Conservation (phyloP, 352 stramenopile species). For the Phytophthora aleatoria region DNA sequence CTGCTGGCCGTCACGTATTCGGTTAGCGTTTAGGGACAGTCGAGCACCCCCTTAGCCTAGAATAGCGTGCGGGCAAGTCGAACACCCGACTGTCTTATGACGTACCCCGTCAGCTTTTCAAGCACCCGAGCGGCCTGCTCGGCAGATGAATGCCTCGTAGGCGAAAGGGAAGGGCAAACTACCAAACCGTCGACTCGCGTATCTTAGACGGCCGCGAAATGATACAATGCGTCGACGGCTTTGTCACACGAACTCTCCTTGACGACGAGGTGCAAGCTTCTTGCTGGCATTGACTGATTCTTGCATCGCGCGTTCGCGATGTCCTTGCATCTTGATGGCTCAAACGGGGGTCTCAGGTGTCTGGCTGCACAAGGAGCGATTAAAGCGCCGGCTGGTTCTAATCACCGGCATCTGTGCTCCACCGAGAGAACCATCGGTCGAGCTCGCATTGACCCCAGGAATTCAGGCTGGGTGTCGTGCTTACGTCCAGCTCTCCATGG, state of each 20-base stretch:
- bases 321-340: conserved; percentile 6
- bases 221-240: conserved; percentile 17
- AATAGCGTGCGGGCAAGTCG: background rate
- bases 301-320: conserved; percentile 1
- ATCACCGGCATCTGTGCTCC: background rate
- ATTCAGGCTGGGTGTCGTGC: conserved; percentile 8
- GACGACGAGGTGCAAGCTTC: background rate
- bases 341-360: background rate
- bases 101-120: conserved; percentile 14
- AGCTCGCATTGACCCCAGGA: background rate
- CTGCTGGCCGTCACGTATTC: too few species aligned
- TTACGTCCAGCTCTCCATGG: conserved; percentile 27
- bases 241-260: conserved; percentile 18
- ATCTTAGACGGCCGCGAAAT: conserved; percentile 4
- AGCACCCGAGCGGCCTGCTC: too few species aligned
- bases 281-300: background rate
- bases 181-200: conserved; percentile 4
- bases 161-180: conserved; percentile 18
- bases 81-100: conserved; percentile 1
- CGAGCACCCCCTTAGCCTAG: background rate
- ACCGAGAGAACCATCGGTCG: conserved; percentile 19
- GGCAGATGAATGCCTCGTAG: background rate
- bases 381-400: conserved; percentile 17
- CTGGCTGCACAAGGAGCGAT: conserved; percentile 7
- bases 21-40: conserved; percentile 1